Base-by-base conservation (phyloP, 176 grass and related monocot genomes). In the Bromus sterilis region DNA sequence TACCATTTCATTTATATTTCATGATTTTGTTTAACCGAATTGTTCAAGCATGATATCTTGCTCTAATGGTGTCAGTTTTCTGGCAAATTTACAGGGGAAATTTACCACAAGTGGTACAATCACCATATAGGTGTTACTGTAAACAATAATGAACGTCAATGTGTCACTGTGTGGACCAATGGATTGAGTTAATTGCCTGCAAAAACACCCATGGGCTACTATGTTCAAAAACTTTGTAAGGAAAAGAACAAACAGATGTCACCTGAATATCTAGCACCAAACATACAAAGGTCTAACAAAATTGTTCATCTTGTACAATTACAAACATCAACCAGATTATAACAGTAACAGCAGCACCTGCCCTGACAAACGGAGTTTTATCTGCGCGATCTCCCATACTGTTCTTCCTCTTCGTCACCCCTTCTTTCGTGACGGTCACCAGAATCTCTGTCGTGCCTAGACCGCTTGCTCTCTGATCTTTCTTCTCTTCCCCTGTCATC, bases 401-500 rank as follows among this genome's bases (percentile, higher is more conserved):
- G 48, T 39, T 56, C 36, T 23, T 20, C 30, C 36, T 87, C 71
- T 79, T 76, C 51, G 34, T 63, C 13, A 15, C 14, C 59, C 39
- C 66, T 91, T 75, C 32, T 68, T 12, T 80, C 66, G 32, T 71
- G 8, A 56, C 34, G 70, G 32, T 25, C 42, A 48, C 60, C 53
- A n/a, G 79, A 77, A 41, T 89, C 69, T 59, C 43, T 56, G 7
- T 83, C 61, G 0, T 74, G 48, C 53, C 60, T 83, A 71, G 78
- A 59, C 49, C 82, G 44, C 75, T 74, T 83, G 69, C 43, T 86
- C 61, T 89, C 83, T 66, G 60, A 76, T 78, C 37, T 81, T 55
- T 86, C 78, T 40, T 87, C 85, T 48, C 85, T 77, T 74, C 66
- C 66, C n/a, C 59, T 80, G 41, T 88, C 82, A 75, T 86, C 41